Base-by-base conservation (phyloP, 2,329 filamentous ascomycete genomes). In the Talaromyces sp. region DNA sequence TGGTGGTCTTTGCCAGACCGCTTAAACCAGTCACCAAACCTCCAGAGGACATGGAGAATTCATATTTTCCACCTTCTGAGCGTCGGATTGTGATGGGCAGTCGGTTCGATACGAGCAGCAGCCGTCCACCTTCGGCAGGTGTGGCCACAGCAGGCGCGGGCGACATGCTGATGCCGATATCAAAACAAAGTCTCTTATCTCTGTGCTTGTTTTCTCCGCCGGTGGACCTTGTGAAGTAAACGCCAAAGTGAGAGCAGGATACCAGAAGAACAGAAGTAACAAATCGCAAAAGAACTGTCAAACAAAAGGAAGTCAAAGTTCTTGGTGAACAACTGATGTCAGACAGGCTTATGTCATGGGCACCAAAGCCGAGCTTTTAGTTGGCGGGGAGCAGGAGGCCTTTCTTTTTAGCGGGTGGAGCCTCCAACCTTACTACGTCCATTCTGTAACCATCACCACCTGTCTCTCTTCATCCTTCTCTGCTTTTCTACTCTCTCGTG, bases 61-160 rank as follows among this genome's bases (percentile, higher is more conserved):
- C 85, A 82, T 96, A 97, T 75, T 89, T 89, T 72, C 91, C 92
- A 81, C 95, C 90, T 59, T 93, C 91, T 62, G 89, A 88, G 69
- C 91, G 89, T 82, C 96, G 96, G 81, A 97, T 95, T 69, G 93
- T 97, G 77, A 97, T 94, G 65, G 93, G 93, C 43, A 97, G 85
- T 62, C 93, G 91, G 78, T 97, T 97, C 37, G 93, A 97, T 70
- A 96, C 88, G 48, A 97, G 88, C 60, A 96, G 84, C 59, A 97
- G 84, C 63, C 85, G 73, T 31, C 72, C 70, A 52, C 72, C 70
- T 52, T 71, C 71, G 47, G 65, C 22, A 13, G 67, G 61, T 41
- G 67, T 33, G 27, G 63, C 54, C 19, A 50, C 62, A 14, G 65
- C 52, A 10, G 64, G 22, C 39, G 54, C 62, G 27, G 65, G 64